Conservation (phyloP, 352 stramenopile species). For the Phytopythium delawarense region DNA sequence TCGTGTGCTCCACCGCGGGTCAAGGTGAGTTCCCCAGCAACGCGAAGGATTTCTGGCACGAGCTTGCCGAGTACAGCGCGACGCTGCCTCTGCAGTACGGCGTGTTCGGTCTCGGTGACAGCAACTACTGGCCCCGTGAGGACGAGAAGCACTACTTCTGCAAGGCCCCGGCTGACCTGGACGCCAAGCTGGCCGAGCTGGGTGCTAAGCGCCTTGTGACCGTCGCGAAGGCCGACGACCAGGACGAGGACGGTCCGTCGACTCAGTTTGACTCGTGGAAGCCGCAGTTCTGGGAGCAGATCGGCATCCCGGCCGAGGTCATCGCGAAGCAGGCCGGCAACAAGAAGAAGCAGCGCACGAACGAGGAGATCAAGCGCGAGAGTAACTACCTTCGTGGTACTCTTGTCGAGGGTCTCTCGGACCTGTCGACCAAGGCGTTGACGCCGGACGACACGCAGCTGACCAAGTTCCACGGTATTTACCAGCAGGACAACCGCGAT, state of each 20-base stretch:
- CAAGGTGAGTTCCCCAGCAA: constrained; percentile 81
- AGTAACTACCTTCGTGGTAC: constrained; percentile 78
- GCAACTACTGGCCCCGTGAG: constrained; percentile 74
- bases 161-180: constrained; percentile 62
- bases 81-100: constrained; percentile 72
- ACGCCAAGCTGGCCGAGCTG: constrained; percentile 72
- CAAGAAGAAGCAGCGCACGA: constrained; percentile 74
- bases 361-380: constrained; percentile 82
- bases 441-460: constrained; percentile 69
- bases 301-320: constrained; percentile 59
- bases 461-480: constrained; percentile 97
- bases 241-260: constrained; percentile 73
- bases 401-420: constrained; percentile 56
- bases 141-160: constrained; percentile 87
- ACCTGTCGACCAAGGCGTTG: constrained; percentile 72
- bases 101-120: constrained; percentile 79
- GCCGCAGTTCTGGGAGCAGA: constrained; percentile 65
- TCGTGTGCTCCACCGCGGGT: constrained; percentile 75
- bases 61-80: constrained; percentile 48
- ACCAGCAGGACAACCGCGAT: constrained; percentile 96
- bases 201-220: constrained; percentile 56
- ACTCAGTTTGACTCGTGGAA: constrained; percentile 76
- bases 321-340: constrained; percentile 31
- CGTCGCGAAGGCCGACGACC: constrained; percentile 70
- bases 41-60: constrained; percentile 75